A percentile compares a stretch with the other conserved stretches of the same genome.
These are phyloP conservation scores for Elsinoe australis DNA, from an alignment of 2,329 filamentous ascomycete genomes.

Conservation along the genomic window DNA sequence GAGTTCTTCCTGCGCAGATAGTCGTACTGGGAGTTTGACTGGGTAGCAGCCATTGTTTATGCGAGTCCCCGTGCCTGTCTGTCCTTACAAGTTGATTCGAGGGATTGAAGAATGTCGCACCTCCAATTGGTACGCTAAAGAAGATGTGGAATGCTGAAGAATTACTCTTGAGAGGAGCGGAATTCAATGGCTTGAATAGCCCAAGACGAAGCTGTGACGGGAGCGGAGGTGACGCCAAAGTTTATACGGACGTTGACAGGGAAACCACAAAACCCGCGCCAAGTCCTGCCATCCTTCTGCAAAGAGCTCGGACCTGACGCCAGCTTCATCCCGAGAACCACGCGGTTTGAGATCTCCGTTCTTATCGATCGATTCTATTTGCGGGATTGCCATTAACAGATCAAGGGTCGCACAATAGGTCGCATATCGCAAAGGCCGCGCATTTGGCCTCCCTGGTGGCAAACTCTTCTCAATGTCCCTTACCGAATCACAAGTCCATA, in stretches of 20 bases:
- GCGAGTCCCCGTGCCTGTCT: neutral
- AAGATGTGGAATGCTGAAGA: constrained; percentile 12
- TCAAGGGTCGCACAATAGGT: constrained; percentile 1
- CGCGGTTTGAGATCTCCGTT: constrained; percentile 10
- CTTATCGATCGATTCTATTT: constrained; percentile 3
- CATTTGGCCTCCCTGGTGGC: neutral
- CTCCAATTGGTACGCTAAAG: constrained; percentile 7
- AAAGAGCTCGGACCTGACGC: constrained; percentile 1
- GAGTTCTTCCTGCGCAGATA: constrained; percentile 52
- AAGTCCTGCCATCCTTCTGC: constrained; percentile 2
- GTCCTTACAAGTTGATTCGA: too few relatives aligned
- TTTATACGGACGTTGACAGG: too few relatives aligned
- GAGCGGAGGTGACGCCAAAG: neutral
- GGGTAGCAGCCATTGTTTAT: constrained; percentile 20
- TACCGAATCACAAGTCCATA: neutral
- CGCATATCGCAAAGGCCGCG: neutral
- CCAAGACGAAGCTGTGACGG: neutral
- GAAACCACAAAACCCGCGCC: too few relatives aligned
- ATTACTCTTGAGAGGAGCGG: neutral
- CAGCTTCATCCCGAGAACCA: neutral
- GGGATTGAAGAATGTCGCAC: constrained; percentile 16
- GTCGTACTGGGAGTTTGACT: constrained; percentile 44
- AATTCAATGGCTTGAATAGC: neutral
- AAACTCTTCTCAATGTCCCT: neutral
- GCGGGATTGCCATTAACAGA: neutral